These are phyloP conservation scores for Fusarium buharicum DNA, from an alignment of 2,329 filamentous ascomycete genomes.

Conservation along the genomic window DNA sequence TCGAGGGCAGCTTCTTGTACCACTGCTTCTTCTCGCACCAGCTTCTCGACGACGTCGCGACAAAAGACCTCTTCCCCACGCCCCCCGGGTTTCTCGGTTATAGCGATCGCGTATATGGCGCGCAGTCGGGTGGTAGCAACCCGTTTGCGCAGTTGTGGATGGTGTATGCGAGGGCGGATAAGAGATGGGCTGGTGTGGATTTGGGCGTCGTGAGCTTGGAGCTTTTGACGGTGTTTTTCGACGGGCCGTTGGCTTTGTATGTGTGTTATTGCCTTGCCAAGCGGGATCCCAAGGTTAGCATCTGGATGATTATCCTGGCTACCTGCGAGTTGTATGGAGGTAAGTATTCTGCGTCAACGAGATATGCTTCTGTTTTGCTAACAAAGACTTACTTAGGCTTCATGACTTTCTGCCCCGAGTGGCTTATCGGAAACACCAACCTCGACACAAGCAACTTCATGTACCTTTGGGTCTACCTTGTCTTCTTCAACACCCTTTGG, in stretches of 20 bases:
- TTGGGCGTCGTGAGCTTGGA: constrained; percentile 72
- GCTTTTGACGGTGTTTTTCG: constrained; percentile 71
- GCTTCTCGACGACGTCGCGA: constrained; percentile 39
- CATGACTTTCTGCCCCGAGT: constrained; percentile 78
- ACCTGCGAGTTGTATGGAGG: constrained; percentile 74
- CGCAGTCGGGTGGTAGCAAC: constrained; percentile 65
- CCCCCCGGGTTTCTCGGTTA: constrained; percentile 64
- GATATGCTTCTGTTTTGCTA: neutral
- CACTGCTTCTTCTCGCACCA: constrained; percentile 84
- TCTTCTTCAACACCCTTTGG: constrained; percentile 77
- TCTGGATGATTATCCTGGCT: constrained; percentile 72
- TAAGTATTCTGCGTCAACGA: constrained; percentile 45
- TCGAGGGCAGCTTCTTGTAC: constrained; percentile 92
- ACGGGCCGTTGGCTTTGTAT: constrained; percentile 67
- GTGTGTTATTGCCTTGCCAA: constrained; percentile 70
- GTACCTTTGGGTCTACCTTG: constrained; percentile 73
- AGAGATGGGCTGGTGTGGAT: constrained; percentile 71
- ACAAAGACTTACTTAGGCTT: constrained; percentile 59
- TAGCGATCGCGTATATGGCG: constrained; percentile 62
- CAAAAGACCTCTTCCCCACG: constrained; percentile 56
- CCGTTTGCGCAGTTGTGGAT: constrained; percentile 72
- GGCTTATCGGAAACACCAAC: constrained; percentile 70
- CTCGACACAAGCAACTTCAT: constrained; percentile 74
- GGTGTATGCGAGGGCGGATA: constrained; percentile 73
- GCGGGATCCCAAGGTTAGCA: constrained; percentile 64